Base-by-base conservation (phyloP, 2,329 filamentous ascomycete genomes). In the Fusarium multiceps region DNA sequence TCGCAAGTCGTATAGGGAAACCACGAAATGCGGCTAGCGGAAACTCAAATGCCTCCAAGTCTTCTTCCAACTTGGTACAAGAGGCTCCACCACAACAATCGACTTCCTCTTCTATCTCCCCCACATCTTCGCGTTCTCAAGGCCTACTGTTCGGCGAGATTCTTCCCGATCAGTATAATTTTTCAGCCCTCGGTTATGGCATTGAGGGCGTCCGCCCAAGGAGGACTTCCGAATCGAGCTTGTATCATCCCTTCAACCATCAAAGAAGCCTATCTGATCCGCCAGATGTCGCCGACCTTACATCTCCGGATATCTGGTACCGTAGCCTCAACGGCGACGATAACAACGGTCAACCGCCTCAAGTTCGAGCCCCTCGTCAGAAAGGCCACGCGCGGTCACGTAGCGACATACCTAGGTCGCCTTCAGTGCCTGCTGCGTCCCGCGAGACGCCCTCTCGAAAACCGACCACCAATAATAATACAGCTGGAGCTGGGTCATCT, bases 141-240 rank as follows among this genome's bases (percentile, higher is more conserved):
- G 85, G 85, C 66, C 87, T 92, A 37, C 81, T 94, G 21, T 95
- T 95, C 80, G 92, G 92, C 40, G 93, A 94, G 78, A 86, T 94
- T 71, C 81, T 89, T 28, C 85, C 88, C n/a, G 83, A 88, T 40
- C 84, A 88, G 71, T 84, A 83, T 72, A 83, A 87, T 70, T 76
- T 83, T 27, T 79, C 83, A 21, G 81, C 85, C 50, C 81, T 84
- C 54, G 89, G 88, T 7, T 89, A 88, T 80, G 90, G 90, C 54
- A 91, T 92, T 68, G 82, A 86, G 63, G 75, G 71, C 51, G 74
- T 82, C 51, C 81, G 85, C 53, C 82, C 84, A 63, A 84, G 90
- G 68, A 86, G 90, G 78, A 90, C 90, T 23, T 93, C 92, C 45
- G 92, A 94, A 75, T 90, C 92, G n/a, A 89, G 86, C 76, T 80